Evolutionary conservation across 225 moss, liverwort and hornwort genomes (phyloP), one percentile per base, ranked within the genome.

Genomic region (Polytrichum formosum): DNA sequence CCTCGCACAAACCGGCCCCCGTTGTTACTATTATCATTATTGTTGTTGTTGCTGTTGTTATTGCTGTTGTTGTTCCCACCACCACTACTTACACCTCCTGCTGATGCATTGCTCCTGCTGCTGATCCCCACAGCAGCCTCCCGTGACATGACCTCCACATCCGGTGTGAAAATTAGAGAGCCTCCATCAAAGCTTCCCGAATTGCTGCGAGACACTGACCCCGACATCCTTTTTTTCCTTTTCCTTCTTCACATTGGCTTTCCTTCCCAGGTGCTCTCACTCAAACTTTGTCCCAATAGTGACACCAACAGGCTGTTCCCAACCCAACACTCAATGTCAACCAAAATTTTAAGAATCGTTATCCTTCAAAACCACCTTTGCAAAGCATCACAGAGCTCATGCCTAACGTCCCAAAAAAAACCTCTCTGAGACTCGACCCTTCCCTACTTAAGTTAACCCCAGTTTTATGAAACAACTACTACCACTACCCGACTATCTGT

Each of bases 1-100:
- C 89, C 88, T 25, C 87, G 86, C 74, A 91, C 84, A 77, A 91
- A 65, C 70, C 67, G 85, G 73, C 87, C 86, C 53, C 89, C 83
- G 18, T 76, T 82, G 23, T 87, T 83, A 22, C 75, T 76, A 16
- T 80, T 66, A 18, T 75, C 61, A 29, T 54, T 46, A 6, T 33
- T 68, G n/a, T n/a, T n/a, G n/a, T n/a, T n/a, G n/a, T n/a, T n/a
- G n/a, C n/a, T n/a, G 0, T 67, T 84, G 27, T 20, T 68, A 13
- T 31, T 20, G 46, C 21, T 65, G 67, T 61, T 61, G 58, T 58
- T 37, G 30, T 56, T 78, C 29, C 81, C 88, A 28, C 78, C 79
- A 1, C 78, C 83, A 61, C 70, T 75, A 26, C 77, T 35, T 55
- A 63, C 71, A 55, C 33, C 68, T 18, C 67, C 30, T 56, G 63